Evolutionary conservation across 768 basidiomycete species (phyloP), one percentile per base, ranked within the genome.

Genomic region (Cubamyces sp.): DNA sequence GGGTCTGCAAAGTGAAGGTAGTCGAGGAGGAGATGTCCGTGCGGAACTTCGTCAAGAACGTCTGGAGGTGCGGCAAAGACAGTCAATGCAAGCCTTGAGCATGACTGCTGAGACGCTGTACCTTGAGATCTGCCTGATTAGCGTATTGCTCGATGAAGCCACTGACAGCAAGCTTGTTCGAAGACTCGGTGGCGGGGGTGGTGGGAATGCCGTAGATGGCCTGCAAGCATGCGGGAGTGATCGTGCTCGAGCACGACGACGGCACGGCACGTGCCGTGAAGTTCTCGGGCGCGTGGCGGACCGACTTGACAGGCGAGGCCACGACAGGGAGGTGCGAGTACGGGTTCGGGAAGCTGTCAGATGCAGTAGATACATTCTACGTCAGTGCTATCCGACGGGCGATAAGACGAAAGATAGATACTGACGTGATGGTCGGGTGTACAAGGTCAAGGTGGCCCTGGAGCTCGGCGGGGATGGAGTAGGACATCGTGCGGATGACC

Each of bases 31-130:
- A 23, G 15, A 70, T 59, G 56, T 73, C 71, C 9, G 45, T 7
- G 12, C 66, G 63, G 18, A 19, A 42, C 25, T 19, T 56, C 34
- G 56, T 42, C n/a, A 66, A 84, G 87, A 86, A 50, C 80, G 76
- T 30, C 90, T 78, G 21, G 78, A 79, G 25, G 80, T 16, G 8
- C n/a, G 23, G 3, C 9, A 2, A 3, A 37, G 9, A n/a, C 4
- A 23, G 9, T 53, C 21, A 46, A 19, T 30, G 8, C 1, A 6
- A 5, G 39, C 4, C 1, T 12, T 7, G 16, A 4, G 2, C 4
- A 0, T 3, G 19, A 1, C 9, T 23, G 0, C n/a, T 3, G 4
- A 18, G 2, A 39, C 74, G 70, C 83, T 34, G 84, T 28, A 62
- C 57, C 59, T 69, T 60, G 18, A 76, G 66, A 59, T 78, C 74